Conservation (phyloP, 257 asterid species). For the Penstemon davidsonii region DNA sequence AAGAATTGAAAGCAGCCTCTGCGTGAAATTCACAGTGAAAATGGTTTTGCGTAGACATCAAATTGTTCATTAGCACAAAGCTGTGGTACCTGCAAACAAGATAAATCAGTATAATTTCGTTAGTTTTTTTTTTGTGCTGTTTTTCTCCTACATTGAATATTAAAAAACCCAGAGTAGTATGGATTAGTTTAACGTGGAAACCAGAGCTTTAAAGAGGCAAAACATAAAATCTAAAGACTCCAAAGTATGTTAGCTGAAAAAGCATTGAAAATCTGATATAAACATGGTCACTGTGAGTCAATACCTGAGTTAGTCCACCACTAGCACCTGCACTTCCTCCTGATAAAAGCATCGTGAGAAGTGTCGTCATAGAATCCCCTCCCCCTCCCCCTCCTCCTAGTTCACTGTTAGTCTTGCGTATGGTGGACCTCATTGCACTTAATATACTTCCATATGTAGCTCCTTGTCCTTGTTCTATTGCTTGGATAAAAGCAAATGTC, state of each 20-base stretch:
- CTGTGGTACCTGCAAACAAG: conserved; percentile 18
- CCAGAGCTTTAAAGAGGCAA: no score
- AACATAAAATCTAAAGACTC: no score
- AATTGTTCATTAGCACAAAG: conserved; percentile 27
- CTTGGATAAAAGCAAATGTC: conserved; percentile 95
- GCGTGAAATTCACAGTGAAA: conserved; percentile 47
- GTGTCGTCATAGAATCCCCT: conserved; percentile 62
- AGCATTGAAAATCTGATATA: background rate
- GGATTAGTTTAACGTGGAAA: background rate
- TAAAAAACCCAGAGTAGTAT: background rate
- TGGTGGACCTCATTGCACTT: conserved; percentile 75
- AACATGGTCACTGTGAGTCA: background rate
- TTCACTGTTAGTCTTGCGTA: conserved; percentile 48
- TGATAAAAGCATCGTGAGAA: conserved; percentile 74
- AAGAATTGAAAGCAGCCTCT: background rate
- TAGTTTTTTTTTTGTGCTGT: no score
- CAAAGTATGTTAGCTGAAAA: background rate
- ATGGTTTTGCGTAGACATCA: conserved; percentile 77
- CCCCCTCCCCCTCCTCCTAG: conserved; percentile 57
- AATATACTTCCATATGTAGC: conserved; percentile 80
- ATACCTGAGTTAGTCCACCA: conserved; percentile 74
- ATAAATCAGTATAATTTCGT: background rate
- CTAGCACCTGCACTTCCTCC: conserved; percentile 61
- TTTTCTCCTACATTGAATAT: background rate
- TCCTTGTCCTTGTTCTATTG: conserved; percentile 73